Evolutionary conservation across 2,329 filamentous ascomycete species (phyloP), one percentile per base, ranked within the genome.

Genomic region (Aureobasidium namibiae): DNA sequence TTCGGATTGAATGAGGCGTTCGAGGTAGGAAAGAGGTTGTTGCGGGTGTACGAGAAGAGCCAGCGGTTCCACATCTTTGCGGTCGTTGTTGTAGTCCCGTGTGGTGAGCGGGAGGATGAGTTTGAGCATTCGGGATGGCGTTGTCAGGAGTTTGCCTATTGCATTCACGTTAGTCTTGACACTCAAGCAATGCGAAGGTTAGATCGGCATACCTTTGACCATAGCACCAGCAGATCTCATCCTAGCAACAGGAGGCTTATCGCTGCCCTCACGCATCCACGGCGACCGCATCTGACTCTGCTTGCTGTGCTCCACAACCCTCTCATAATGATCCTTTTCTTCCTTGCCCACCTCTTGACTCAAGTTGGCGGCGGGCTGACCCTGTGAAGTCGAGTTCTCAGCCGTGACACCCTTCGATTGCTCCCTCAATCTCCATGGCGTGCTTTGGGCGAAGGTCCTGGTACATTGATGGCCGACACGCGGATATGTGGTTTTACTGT

Each of bases 11-110:
- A 96, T 92, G 3, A 96, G 77, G 9, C 90, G 84, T 71, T 95
- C 90, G 42, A 96, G 84, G 70, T 96, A 95, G 9, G 90, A 95
- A 3, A 96, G 80, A 0, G 92, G 92, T 69, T 96, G 92, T 63
- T 95, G 89, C 0, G 92, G 91, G 66, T 96, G 92, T 0, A 96
- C 81, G 2, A 96, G 82, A 0, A 96, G 80, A 0, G 91, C 91
- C 13, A 96, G 78, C 0, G 91, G 90, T 65, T 95, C 89, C n/a
- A 92, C 84, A 49, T 85, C 81, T 72, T 88, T 86, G 60, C 84
- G 78, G 62, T 85, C 81, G 1, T 75, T 74, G 63, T 82, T 80
- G 31, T 78, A 76, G 60, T 86, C 83, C 46, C 78, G 73, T 0
- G 82, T 86, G 0, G 83, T 84, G 26, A 95, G 78, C 0, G 90